phyloP scores from a whole-genome alignment of 805 yeast genomes.

The Yamadazyma insecticola region DNA sequence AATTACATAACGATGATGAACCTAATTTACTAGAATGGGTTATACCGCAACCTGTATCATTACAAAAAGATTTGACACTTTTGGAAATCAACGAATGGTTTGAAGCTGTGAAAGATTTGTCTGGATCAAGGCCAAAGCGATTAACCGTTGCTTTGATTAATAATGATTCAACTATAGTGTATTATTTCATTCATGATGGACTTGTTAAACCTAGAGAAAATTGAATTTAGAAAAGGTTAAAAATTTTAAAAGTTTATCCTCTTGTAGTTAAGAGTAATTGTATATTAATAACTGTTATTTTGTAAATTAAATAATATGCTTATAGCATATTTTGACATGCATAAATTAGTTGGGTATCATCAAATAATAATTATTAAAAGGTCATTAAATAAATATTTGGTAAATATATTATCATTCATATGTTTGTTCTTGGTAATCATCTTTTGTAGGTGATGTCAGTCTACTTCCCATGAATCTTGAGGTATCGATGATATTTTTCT shows the following conservation, averaged over 20 bases:
- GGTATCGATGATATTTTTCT: conserved; percentile 1
- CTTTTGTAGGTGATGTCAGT: too few relatives aligned
- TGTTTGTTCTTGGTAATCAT: too few relatives aligned
- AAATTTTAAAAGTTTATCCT: too few relatives aligned
- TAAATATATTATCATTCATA: too few relatives aligned
- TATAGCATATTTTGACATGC: too few relatives aligned
- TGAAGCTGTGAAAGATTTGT: conserved; percentile 14
- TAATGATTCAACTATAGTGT: conserved; percentile 68
- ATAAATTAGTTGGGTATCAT: too few relatives aligned
- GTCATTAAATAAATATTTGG: too few relatives aligned
- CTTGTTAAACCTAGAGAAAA: conserved; percentile 59
- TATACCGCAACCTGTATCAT: conserved; percentile 25
- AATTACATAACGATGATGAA: conserved; percentile 2
- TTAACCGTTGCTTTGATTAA: conserved; percentile 53
- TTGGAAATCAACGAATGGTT: conserved; percentile 39
- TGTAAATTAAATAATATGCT: too few relatives aligned
- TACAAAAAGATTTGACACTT: conserved; percentile 28
- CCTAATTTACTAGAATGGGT: conserved; percentile 33
- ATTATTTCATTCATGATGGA: conserved; percentile 64
- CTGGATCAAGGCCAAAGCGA: conserved; percentile 32
- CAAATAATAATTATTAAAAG: too few relatives aligned
- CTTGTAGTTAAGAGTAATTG: too few relatives aligned
- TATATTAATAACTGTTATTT: too few relatives aligned
- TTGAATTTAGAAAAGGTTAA: conserved; percentile 13
- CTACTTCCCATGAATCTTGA: too few relatives aligned